phyloP scores from a whole-genome alignment of 2,329 filamentous ascomycete species.

The Lachnum nothofagi region DNA sequence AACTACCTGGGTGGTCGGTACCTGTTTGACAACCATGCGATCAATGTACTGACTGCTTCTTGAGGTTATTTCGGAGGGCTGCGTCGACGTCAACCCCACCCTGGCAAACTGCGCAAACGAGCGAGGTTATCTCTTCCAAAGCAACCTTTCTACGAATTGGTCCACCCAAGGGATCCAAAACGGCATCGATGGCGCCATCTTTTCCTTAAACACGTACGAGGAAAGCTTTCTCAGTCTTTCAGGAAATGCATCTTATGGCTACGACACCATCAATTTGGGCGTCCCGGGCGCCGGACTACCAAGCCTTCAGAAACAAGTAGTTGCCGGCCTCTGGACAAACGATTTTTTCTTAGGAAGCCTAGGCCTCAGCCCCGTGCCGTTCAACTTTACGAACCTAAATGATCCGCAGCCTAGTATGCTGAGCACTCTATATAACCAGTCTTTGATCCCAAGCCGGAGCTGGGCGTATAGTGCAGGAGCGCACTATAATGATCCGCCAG shows the following conservation, averaged over 20 bases:
- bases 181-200: too few species aligned
- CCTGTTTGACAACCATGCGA: too few species aligned
- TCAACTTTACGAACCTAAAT: constrained; percentile 36
- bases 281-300: constrained; percentile 24
- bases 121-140: constrained; percentile 57
- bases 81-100: constrained; percentile 36
- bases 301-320: constrained; percentile 11
- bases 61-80: constrained; percentile 42
- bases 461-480: constrained; percentile 40
- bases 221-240: too few species aligned
- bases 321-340: constrained; percentile 15
- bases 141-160: constrained; percentile 48
- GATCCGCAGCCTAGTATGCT: constrained; percentile 33
- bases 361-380: constrained; percentile 35
- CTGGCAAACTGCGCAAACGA: constrained; percentile 41
- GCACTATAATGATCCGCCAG: constrained; percentile 31
- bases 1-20: constrained; percentile 62
- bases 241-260: constrained; percentile 12
- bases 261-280: constrained; percentile 20
- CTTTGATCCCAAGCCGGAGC: constrained; percentile 35
- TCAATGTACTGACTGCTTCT: too few species aligned
- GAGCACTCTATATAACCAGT: constrained; percentile 34
- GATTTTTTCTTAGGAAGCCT: constrained; percentile 33
- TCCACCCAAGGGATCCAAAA: constrained; percentile 11
- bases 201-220: too few species aligned